phyloP scores from a whole-genome alignment of 225 moss, liverwort and hornwort genomes.

The Straminergon stramineum region DNA sequence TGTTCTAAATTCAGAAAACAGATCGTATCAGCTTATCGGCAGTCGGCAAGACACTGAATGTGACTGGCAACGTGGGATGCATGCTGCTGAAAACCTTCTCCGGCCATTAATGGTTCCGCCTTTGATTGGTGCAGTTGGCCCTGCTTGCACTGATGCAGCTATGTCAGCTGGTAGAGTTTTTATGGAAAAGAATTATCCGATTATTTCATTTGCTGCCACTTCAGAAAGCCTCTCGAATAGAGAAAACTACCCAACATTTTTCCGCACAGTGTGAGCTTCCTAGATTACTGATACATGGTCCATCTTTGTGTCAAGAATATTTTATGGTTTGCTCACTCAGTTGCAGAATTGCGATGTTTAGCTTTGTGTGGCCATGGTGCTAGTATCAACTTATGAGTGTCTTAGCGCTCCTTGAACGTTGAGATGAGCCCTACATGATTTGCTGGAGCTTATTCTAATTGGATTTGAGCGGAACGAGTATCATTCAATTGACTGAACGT shows the following conservation, averaged over 20 bases:
- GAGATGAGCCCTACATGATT: neutral
- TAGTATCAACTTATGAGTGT: neutral
- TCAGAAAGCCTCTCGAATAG: constrained; percentile 68
- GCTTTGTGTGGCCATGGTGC: neutral
- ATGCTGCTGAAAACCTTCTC: constrained; percentile 47
- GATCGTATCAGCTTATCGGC: constrained; percentile 43
- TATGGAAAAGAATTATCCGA: constrained; percentile 26
- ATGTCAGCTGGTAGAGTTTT: constrained; percentile 66
- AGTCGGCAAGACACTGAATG: constrained; percentile 53
- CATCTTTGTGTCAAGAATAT: neutral
- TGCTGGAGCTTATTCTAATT: neutral
- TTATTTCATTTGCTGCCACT: constrained; percentile 87
- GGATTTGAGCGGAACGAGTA: neutral
- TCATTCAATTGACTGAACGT: neutral
- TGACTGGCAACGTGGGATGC: constrained; percentile 28
- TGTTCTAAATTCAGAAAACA: constrained; percentile 63
- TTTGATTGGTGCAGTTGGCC: constrained; percentile 73
- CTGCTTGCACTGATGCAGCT: constrained; percentile 73
- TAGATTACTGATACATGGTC: neutral
- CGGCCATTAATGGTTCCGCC: constrained; percentile 4
- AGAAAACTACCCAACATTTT: constrained; percentile 50
- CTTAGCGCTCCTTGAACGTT: neutral
- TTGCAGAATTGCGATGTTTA: neutral
- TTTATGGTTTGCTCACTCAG: neutral
- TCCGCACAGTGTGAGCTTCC: constrained; percentile 75